Evolutionary conservation across 345 rosid genomes (phyloP).

Genomic region (Balakata baccata): DNA sequence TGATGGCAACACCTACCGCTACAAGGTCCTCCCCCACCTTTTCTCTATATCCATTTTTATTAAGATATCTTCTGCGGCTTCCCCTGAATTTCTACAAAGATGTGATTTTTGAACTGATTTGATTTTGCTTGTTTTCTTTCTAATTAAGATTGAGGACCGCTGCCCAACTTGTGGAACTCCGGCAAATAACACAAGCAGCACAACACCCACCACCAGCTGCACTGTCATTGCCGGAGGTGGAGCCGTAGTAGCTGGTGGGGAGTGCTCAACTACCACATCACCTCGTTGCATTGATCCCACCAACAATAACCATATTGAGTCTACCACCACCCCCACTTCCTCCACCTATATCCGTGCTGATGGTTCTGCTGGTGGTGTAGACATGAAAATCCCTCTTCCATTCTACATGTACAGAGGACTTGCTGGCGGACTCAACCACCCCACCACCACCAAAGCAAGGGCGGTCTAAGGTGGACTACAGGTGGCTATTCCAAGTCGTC

Average conservation of each 20-base stretch:
- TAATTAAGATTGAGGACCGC: constrained; percentile 23
- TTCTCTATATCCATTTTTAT: not conserved
- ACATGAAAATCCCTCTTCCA: constrained; percentile 26
- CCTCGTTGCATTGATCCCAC: constrained; percentile 25
- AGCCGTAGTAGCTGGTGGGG: constrained; percentile 28
- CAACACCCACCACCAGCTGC: constrained; percentile 33
- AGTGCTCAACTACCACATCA: constrained; percentile 37
- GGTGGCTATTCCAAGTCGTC: constrained; percentile 4
- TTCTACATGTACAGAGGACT: constrained; percentile 26
- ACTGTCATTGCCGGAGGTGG: constrained; percentile 19
- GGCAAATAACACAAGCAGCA: constrained; percentile 19
- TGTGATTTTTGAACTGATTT: not conserved
- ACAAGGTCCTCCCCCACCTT: constrained; percentile 12
- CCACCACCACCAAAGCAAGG: constrained; percentile 3
- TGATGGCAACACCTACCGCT: constrained; percentile 49
- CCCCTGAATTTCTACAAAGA: not conserved
- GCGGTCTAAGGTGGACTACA: constrained; percentile 7
- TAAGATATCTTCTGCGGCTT: not conserved
- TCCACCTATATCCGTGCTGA: constrained; percentile 2
- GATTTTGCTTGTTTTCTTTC: not conserved
- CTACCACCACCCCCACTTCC: not conserved
- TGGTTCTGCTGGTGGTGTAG: not conserved
- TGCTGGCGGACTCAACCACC: not conserved
- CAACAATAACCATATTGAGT: not conserved
- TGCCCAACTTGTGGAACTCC: constrained; percentile 39